Evolutionary conservation across 768 basidiomycete species (phyloP), one percentile per base, ranked within the genome.

Genomic region (Suillus variegatus): DNA sequence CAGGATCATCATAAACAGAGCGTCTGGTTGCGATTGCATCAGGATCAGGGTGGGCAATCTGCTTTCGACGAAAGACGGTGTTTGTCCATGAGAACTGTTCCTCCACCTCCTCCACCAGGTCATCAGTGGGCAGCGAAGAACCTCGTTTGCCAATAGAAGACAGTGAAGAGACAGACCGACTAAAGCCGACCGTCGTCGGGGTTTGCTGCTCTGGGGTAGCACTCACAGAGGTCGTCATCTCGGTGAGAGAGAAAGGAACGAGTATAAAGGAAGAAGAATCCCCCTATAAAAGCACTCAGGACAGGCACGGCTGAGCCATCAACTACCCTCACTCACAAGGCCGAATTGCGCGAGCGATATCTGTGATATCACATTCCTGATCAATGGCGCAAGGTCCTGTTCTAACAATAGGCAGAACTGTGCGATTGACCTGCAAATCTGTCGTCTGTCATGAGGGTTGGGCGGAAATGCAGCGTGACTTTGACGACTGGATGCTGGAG

Each of bases 1-100:
- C 69, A 14, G 82, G 82, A 64, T 87, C 83, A 57, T 86, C 85
- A 67, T 79, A 86, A 18, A 86, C 82, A 3, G 84, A 84, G 7
- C 82, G 80, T 36, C 75, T 80, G n/a, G 86, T 86, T 4, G 84
- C 77, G 56, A 79, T 79, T 16, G 81, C 70, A 60, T 83, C 81
- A 13, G 73, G 74, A 54, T 76, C 71, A 3, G 28, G 54, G 35
- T 43, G 14, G 2, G 32, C 41, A 5, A 41, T 28, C 32, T 49
- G 44, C 41, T 64, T 64, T 36, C 62, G 44, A 40, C 64, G 49
- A 32, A 70, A 66, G 4, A 72, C 35, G 2, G 43, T 7, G 2
- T 32, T 52, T 4, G 49, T 46, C 70, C 65, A 64, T n/a, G 44
- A 51, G 51, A 63, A 61, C 35, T 49, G 62, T 32, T 68, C 57